Evolutionary conservation across 768 basidiomycete species (phyloP).

Genomic region (Rhizopogon vesiculosus): DNA sequence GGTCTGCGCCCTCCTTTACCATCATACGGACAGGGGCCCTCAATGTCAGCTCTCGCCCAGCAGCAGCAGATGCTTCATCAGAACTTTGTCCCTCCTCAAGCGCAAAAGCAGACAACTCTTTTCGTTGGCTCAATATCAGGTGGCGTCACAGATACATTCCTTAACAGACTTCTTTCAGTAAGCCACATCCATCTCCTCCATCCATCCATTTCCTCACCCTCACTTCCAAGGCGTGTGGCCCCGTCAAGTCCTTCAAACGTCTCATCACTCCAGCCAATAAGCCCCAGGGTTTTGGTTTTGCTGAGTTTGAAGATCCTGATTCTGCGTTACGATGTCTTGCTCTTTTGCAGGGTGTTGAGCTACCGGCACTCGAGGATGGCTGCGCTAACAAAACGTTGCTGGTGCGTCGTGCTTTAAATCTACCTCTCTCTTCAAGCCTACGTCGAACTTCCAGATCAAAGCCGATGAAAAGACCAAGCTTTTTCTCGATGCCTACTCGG

Average conservation of each 20-base stretch:
- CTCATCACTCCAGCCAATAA: conserved; percentile 90
- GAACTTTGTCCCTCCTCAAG: conserved; percentile 57
- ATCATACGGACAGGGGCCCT: conserved; percentile 88
- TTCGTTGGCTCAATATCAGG: conserved; percentile 97
- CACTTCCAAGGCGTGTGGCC: conserved; percentile 73
- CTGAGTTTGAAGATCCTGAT: conserved; percentile 92
- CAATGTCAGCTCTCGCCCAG: conserved; percentile 86
- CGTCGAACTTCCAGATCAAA: conserved; percentile 65
- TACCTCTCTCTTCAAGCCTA: conserved; percentile 29
- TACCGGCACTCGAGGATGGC: conserved; percentile 59
- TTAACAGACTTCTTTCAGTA: conserved; percentile 76
- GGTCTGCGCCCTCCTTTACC: conserved; percentile 85
- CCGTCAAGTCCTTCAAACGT: conserved; percentile 86
- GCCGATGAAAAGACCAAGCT: conserved; percentile 93
- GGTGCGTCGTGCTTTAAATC: conserved; percentile 44
- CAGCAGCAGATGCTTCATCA: conserved; percentile 64
- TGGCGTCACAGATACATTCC: conserved; percentile 78
- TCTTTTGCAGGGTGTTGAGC: conserved; percentile 57
- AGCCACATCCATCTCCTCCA: conserved; percentile 18
- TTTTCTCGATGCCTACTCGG: conserved; percentile 82
- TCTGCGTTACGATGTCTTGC: conserved; percentile 75
- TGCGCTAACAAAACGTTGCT: conserved; percentile 60
- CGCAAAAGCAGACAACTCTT: conserved; percentile 66
- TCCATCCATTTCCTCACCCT: neutral
- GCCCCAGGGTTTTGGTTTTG: conserved; percentile 96